Evolutionary conservation across 805 yeast species (phyloP), one percentile per base, ranked within the genome.

Genomic region (Candida tammaniensis): DNA sequence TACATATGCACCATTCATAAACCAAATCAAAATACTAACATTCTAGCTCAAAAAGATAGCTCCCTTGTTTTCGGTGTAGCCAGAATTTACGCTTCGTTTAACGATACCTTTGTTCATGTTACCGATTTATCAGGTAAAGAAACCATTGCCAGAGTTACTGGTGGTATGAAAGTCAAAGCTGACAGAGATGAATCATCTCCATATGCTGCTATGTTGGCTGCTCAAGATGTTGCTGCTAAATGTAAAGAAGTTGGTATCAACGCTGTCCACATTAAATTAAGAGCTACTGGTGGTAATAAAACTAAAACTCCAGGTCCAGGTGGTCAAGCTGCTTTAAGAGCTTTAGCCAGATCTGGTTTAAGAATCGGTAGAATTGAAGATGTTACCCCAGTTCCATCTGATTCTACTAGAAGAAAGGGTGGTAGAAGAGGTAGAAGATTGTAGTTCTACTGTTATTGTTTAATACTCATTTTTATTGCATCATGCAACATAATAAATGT

Each of bases 381-480:
- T 74, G 98, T 93, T 57, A 93, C 99, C 59, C 98, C 98, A 74
- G 89, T 93, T 63, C 99, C 99, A 74, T 93, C 98, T 58, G 99
- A 93, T 76, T 89, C 98, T 64, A 94, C 98, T 74, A 93, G 99
- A 85, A 86, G 91, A 87, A 94, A 93, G 95, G 98, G 98, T 87
- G 99, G 99, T 86, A 93, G 98, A 82, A 89, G 99, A 83, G 99
- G 99, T 91, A 91, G 98, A 84, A 88, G 99, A 86, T 84, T 89
- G 76, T 86, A 74, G 75, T 56, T 20, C 56, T 27, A 30, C 32
- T 33, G 27, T 30, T 26, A 24, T 30, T 12, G 32, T 21, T 33
- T 26, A 26, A 33, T 33, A 18, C 12, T 34, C 32, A 25, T 28
- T 27, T 39, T 34, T 29, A 33, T 33, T 31, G 40, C 38, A 36